Evolutionary conservation across 805 yeast genomes (phyloP), one percentile per base, ranked within the genome.

Genomic region (Zygoascus ofunaensis): DNA sequence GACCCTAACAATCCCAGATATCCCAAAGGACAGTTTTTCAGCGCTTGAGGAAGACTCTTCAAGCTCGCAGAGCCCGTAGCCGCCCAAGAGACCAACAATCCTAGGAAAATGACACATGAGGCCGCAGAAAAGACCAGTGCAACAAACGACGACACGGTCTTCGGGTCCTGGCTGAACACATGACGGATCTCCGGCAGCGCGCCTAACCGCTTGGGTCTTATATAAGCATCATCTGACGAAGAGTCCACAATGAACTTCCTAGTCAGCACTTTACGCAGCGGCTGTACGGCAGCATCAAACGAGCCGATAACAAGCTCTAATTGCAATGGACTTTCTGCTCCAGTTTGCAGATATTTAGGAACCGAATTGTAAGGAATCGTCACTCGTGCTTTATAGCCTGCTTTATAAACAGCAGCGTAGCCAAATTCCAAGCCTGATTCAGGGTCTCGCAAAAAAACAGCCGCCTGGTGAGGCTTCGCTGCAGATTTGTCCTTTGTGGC

Each of bases 121-220:
- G 63, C 64, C 2, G 64, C 66, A 17, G 71, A 67, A 54, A 82
- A 80, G 0, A 70, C 52, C 7, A 70, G 49, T 2, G 89, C 80
- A 20, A 82, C 50, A 2, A 69, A 48, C 5, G 76, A 62, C 44
- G 73, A 65, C 10, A 76, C 78, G 30, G 79, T 74, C 28, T 61
- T 61, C 18, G 79, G 76, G n/a, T 73, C 74, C 3, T 63, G 59
- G 44, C 69, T 70, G 66, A 86, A 87, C 32, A 63, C 58, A 60
- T 84, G 87, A 50, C 61, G 61, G 51, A 86, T 81, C 62, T 81
- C 87, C 2, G 79, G 75, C 57, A 71, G 60, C 12, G 72, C 59
- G 2, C 73, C 81, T 20, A 56, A 46, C 37, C 61, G 43, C 20
- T 34, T 34, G 4, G 48, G 46, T 33, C 26, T 18, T 24, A 48